Conservation (phyloP, 2,329 filamentous ascomycete species). For the Diaporthe caulivora region DNA sequence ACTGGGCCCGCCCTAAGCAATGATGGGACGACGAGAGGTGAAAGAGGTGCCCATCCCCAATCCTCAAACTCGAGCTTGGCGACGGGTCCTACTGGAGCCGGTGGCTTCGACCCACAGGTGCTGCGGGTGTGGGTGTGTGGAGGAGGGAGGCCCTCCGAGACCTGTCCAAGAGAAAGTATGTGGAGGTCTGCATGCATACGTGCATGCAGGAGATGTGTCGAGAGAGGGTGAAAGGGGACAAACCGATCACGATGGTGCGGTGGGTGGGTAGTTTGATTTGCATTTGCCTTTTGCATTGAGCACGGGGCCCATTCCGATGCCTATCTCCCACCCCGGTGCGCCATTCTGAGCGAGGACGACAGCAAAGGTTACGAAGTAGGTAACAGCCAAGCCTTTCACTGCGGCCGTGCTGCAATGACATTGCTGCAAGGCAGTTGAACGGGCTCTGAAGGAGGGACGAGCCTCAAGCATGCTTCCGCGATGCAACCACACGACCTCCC, state of each 20-base stretch:
- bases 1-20: conserved; percentile 8
- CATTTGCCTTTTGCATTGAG: neutral
- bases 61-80: conserved; percentile 15
- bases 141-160: neutral
- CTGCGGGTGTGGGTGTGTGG: neutral
- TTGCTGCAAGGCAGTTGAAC: conserved; percentile 5
- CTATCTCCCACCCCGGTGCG: neutral
- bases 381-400: conserved; percentile 19
- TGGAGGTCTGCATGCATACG: neutral
- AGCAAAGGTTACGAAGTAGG: conserved; percentile 5
- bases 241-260: neutral
- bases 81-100: conserved; percentile 17
- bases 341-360: neutral
- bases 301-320: conserved; percentile 7
- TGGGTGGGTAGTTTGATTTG: neutral
- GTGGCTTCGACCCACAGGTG: conserved; percentile 1
- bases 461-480: conserved; percentile 14
- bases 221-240: neutral
- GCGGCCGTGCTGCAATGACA: neutral
- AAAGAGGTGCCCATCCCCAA: neutral
- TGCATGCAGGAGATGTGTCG: neutral
- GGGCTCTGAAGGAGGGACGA: conserved; percentile 2
- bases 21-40: neutral
- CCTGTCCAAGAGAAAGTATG: neutral
- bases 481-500: conserved; percentile 27